phyloP scores from a whole-genome alignment of 2,329 filamentous ascomycete species.

The Pseudohalonectria lignicola region DNA sequence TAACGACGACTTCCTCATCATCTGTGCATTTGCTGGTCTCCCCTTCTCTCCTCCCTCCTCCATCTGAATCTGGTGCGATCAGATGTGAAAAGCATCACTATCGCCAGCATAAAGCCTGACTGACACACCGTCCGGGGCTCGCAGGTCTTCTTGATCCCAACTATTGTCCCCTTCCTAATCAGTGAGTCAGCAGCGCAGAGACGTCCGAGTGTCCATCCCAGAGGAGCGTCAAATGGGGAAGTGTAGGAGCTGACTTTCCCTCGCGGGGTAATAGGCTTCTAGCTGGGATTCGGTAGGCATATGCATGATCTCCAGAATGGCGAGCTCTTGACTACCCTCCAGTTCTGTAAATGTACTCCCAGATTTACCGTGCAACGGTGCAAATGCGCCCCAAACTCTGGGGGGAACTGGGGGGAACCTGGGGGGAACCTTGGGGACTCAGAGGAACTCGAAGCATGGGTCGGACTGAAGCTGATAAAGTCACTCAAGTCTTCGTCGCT shows the following conservation, averaged over 20 bases:
- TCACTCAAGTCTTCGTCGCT: slow-evolving; percentile 5
- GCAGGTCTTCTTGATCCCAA: neutral
- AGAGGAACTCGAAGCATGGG: neutral
- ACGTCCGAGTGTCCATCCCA: neutral
- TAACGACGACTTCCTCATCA: neutral
- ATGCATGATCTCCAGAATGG: slow-evolving; percentile 7
- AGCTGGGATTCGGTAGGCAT: slow-evolving; percentile 6
- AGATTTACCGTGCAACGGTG: too few species aligned
- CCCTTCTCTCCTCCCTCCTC: neutral
- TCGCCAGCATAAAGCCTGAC: too few species aligned
- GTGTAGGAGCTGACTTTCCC: neutral
- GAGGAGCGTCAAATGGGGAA: neutral
- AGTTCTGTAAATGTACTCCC: neutral
- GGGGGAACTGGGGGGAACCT: too few species aligned
- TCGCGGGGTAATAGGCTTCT: neutral
- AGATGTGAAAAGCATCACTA: too few species aligned
- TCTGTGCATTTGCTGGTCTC: neutral
- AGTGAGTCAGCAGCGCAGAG: neutral
- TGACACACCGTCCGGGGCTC: too few species aligned
- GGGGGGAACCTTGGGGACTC: too few species aligned
- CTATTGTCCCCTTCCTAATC: neutral
- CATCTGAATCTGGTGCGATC: too few species aligned
- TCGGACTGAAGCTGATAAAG: neutral
- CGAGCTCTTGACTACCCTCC: neutral
- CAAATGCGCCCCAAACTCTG: too few species aligned